phyloP scores from a whole-genome alignment of 768 basidiomycete species.

The Sistotremastrum niveocremeum region DNA sequence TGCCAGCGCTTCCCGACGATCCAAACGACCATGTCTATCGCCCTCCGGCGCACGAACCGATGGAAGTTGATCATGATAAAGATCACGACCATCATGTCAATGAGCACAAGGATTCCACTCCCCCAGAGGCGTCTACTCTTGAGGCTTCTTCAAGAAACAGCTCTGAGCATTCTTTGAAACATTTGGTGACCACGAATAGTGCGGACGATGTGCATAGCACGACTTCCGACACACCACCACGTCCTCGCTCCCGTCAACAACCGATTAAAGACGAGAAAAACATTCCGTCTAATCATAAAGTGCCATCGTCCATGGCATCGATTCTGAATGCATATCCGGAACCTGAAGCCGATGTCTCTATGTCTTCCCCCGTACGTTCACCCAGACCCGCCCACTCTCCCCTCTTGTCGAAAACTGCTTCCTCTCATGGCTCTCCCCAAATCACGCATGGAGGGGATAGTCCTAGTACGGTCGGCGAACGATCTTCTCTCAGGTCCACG shows the following conservation, averaged over 20 bases:
- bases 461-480: no score
- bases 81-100: not conserved
- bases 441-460: no score
- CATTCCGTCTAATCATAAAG: constrained; percentile 2
- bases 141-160: not conserved
- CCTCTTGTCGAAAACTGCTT: no score
- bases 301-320: constrained; percentile 47
- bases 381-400: no score
- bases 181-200: no score
- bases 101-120: not conserved
- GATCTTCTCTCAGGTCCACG: no score
- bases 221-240: not conserved
- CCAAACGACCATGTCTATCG: not conserved
- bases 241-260: not conserved
- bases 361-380: no score
- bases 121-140: not conserved
- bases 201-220: not conserved
- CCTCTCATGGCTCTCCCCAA: no score
- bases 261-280: not conserved
- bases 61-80: not conserved
- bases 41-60: not conserved
- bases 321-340: constrained; percentile 60
- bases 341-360: constrained; percentile 1
- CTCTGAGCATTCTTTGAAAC: not conserved
- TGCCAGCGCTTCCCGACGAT: constrained; percentile 68